Conservation (phyloP, 1,139 yeast species). For the Nakaseomyces bracarensis region DNA sequence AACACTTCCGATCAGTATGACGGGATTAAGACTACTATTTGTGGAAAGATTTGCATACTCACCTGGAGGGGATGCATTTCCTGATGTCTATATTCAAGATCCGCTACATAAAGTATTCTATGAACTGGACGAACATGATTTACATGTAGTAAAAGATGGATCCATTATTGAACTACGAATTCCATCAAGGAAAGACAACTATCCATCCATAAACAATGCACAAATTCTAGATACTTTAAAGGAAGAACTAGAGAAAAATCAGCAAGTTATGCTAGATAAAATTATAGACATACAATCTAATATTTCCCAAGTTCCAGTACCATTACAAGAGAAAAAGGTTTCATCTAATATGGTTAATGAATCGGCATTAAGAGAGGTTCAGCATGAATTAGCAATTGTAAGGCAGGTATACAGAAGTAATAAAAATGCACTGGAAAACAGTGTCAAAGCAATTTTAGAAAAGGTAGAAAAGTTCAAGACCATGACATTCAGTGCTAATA, state of each 20-base stretch:
- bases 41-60: constrained; percentile 83
- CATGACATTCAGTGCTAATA: constrained; percentile 30
- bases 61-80: constrained; percentile 63
- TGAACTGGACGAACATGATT: constrained; percentile 66
- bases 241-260: constrained; percentile 7
- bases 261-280: constrained; percentile 12
- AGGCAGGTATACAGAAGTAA: constrained; percentile 49
- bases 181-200: not conserved
- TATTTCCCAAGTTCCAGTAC: not conserved
- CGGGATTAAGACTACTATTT: constrained; percentile 62
- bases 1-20: constrained; percentile 47
- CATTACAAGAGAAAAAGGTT: constrained; percentile 10
- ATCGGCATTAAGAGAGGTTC: constrained; percentile 34
- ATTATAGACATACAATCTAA: constrained; percentile 7
- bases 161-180: constrained; percentile 39
- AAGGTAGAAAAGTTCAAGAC: constrained; percentile 45
- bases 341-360: constrained; percentile 8
- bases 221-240: constrained; percentile 6
- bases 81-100: constrained; percentile 73
- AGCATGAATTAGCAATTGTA: constrained; percentile 54
- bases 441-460: constrained; percentile 40
- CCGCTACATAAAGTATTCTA: constrained; percentile 52
- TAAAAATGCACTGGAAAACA: constrained; percentile 37
- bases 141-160: constrained; percentile 54
- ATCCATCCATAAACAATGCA: not conserved